These are phyloP conservation scores for Phytomonas serpens DNA, from an alignment of 208 protist species.

Conservation along the genomic window DNA sequence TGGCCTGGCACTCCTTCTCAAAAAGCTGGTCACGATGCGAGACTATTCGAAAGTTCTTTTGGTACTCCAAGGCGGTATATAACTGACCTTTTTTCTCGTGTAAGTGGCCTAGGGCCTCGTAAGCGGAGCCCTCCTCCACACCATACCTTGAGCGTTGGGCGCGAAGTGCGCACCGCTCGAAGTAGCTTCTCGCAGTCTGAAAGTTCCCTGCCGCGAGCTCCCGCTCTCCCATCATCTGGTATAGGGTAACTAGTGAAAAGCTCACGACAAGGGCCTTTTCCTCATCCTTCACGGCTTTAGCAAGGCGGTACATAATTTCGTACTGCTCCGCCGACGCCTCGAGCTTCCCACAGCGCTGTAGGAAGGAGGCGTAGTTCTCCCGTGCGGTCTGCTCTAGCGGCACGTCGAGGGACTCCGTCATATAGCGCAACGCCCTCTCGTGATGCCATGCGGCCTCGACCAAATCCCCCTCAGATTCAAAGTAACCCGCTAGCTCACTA, in stretches of 20 bases:
- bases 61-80: slow-evolving; percentile 56
- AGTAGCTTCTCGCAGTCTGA: slow-evolving; percentile 38
- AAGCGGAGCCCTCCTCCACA: slow-evolving; percentile 42
- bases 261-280: slow-evolving; percentile 32
- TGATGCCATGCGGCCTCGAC: slow-evolving; percentile 71
- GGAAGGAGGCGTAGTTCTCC: slow-evolving; percentile 37
- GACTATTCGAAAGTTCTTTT: slow-evolving; percentile 49
- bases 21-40: slow-evolving; percentile 28
- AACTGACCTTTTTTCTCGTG: slow-evolving; percentile 65
- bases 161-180: slow-evolving; percentile 30
- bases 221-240: slow-evolving; percentile 47
- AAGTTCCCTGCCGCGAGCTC: slow-evolving; percentile 15
- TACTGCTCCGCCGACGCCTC: slow-evolving; percentile 50
- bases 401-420: slow-evolving; percentile 64
- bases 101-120: slow-evolving; percentile 60
- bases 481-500: slow-evolving; percentile 67
- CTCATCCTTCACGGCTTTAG: slow-evolving; percentile 43
- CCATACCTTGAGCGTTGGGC: slow-evolving; percentile 31
- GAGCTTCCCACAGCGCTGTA: slow-evolving; percentile 51
- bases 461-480: slow-evolving; percentile 67
- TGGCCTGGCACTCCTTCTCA: slow-evolving; percentile 47
- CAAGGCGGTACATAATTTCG: slow-evolving; percentile 54
- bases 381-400: slow-evolving; percentile 58
- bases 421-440: slow-evolving; percentile 54
- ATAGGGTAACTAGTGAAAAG: slow-evolving; percentile 56